These are phyloP conservation scores for Dioscorea alata DNA, from an alignment of 106 monocot species.

Conservation along the genomic window DNA sequence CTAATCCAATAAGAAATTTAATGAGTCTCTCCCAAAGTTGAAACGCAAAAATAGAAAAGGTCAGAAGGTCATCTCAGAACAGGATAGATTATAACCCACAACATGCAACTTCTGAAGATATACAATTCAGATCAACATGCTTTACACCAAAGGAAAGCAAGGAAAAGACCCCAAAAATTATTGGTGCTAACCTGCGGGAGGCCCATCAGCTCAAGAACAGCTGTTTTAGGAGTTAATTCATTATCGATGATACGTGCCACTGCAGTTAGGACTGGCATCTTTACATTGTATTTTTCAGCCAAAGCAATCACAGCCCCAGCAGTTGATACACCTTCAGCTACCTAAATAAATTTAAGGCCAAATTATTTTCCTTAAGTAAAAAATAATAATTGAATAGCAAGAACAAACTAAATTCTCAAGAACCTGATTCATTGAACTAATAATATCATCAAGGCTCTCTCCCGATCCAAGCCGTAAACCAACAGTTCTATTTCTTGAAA, in stretches of 20 bases:
- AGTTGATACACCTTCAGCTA: conserved; percentile 99
- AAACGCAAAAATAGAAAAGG: too few relatives aligned
- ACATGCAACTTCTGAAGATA: too few relatives aligned
- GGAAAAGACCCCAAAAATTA: neutral
- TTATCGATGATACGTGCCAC: conserved; percentile 92
- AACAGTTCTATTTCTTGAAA: conserved; percentile 93
- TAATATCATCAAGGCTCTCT: conserved; percentile 90
- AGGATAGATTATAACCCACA: too few relatives aligned
- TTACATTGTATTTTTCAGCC: conserved; percentile 92
- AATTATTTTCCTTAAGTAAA: neutral
- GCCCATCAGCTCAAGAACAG: conserved; percentile 91
- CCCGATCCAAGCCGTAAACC: conserved; percentile 90
- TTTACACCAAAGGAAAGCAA: too few relatives aligned
- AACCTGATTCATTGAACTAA: conserved; percentile 93
- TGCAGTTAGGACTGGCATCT: conserved; percentile 93
- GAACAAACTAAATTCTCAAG: neutral
- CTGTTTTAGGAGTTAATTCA: conserved; percentile 86
- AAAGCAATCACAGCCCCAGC: conserved; percentile 94
- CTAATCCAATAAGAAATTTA: too few relatives aligned
- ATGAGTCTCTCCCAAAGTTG: too few relatives aligned
- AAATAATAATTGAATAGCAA: neutral
- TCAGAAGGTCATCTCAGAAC: too few relatives aligned
- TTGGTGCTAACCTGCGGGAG: conserved; percentile 73
- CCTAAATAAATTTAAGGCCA: conserved; percentile 28
- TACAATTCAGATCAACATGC: too few relatives aligned